Evolutionary conservation across 2,329 filamentous ascomycete genomes (phyloP), one percentile per base, ranked within the genome.

Genomic region (Penicillium italicum): DNA sequence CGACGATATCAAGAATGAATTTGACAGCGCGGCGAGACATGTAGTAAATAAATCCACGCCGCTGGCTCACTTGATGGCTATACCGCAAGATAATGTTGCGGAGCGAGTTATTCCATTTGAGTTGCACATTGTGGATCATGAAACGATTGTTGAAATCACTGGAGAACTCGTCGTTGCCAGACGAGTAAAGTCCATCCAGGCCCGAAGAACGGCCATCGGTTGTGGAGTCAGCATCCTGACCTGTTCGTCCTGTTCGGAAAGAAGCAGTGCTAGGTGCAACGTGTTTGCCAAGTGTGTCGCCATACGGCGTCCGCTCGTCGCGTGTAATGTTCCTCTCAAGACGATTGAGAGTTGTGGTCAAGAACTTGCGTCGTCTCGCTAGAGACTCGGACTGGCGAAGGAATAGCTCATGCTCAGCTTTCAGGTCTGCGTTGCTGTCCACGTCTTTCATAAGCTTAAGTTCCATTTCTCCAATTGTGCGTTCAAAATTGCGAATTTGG

Each of bases 91-190:
- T 94, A 66, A 97, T 97, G 69, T 99, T 97, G 56, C 94, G 86
- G 36, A 99, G 77, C 11, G 92, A 85, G 66, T 99, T 99, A 77
- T 96, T 97, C 94, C 94, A 99, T 74, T 99, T 99, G 55, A 99
- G 79, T 68, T 99, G 94, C 70, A 95, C 84, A 66, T 99, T 99
- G 78, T 99, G 94, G 50, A 99, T 89, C 65, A 97, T 93, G 77
- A 99, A 99, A 2, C 94, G 89, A 69, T 99, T 99, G 71, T 95
- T 94, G 79, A 97, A 99, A 70, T 97, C 92, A 72, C 89, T 96
- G 46, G 90, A 87, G 63, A 93, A 93, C 62, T 97, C 91, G 16
- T 89, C 84, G 4, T 87, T 83, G 1, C 87, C 84, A 3, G 86
- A 85, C 1, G 87, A 82, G 60, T 90, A 86, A 50, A 88, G 77